These are phyloP conservation scores for Clitopilus hobsonii DNA, from an alignment of 768 basidiomycete species.

Conservation along the genomic window DNA sequence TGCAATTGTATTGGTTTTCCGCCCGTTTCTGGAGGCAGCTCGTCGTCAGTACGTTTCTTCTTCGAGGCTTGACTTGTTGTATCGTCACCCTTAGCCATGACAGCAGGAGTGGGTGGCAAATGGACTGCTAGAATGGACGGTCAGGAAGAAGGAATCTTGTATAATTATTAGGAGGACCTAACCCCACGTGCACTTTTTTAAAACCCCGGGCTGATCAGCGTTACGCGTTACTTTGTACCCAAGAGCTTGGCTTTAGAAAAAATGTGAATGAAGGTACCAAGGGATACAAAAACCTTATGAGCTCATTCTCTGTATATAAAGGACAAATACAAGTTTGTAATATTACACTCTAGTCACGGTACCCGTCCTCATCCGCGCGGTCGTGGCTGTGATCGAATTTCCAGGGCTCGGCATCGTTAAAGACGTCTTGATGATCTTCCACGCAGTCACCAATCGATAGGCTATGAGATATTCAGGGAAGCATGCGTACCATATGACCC, in stretches of 20 bases:
- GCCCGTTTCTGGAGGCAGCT: constrained; percentile 52
- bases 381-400: constrained; percentile 7
- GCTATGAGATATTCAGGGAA: not conserved
- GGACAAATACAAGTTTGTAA: not conserved
- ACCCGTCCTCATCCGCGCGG: constrained; percentile 10
- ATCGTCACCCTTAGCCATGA: constrained; percentile 50
- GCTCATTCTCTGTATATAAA: not conserved
- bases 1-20: constrained; percentile 75
- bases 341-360: not conserved
- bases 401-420: constrained; percentile 4
- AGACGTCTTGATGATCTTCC: constrained; percentile 3
- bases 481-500: constrained; percentile 1
- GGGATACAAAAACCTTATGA: too few species aligned
- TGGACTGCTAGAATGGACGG: constrained; percentile 4
- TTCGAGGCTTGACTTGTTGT: constrained; percentile 51
- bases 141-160: not conserved
- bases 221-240: not conserved
- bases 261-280: too few species aligned
- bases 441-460: not conserved
- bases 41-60: constrained; percentile 72
- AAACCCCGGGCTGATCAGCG: not conserved
- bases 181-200: constrained; percentile 1
- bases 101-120: constrained; percentile 10
- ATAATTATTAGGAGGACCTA: not conserved
- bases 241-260: too few species aligned